Evolutionary conservation across 2,329 filamentous ascomycete species (phyloP).

Genomic region (Trichoderma harzianum): DNA sequence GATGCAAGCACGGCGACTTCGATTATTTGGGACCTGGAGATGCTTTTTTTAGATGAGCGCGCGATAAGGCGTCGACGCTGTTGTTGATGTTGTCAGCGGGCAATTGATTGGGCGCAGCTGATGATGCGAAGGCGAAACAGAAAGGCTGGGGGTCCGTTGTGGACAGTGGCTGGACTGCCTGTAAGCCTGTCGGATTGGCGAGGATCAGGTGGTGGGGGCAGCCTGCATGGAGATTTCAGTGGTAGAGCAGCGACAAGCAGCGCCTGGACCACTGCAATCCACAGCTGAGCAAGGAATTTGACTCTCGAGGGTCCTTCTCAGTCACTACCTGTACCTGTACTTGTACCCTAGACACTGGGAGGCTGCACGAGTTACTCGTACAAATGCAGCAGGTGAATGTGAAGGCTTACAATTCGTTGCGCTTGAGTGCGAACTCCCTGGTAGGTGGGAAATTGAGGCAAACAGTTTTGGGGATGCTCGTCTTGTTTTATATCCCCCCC

Average conservation of each 20-base stretch:
- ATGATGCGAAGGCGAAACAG: conserved; percentile 15
- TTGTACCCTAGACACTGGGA: background rate
- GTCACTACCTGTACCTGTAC: background rate
- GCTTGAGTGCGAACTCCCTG: background rate
- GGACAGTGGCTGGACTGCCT: conserved; percentile 17
- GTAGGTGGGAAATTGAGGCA: background rate
- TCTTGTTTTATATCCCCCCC: conserved; percentile 10
- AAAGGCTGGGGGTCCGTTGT: conserved; percentile 19
- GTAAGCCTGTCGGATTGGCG: background rate
- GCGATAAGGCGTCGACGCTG: background rate
- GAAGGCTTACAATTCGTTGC: background rate
- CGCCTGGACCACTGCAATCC: conserved; percentile 3
- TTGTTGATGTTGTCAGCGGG: conserved; percentile 16
- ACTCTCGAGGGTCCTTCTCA: background rate
- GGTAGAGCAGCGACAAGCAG: background rate
- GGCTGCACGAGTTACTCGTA: background rate
- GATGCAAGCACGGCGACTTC: conserved; percentile 4
- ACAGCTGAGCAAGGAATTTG: conserved; percentile 6
- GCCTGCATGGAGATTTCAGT: background rate
- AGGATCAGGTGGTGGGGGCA: conserved; percentile 5
- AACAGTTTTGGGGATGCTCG: background rate
- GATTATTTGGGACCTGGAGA: background rate
- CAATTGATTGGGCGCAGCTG: conserved; percentile 8
- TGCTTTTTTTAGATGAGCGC: conserved; percentile 6
- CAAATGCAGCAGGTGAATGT: background rate